Percentiles rank a stretch among this genome's conserved stretches.
Evolutionary conservation across 2,329 filamentous ascomycete species (phyloP).

Genomic region (Penicillium corylophilum): DNA sequence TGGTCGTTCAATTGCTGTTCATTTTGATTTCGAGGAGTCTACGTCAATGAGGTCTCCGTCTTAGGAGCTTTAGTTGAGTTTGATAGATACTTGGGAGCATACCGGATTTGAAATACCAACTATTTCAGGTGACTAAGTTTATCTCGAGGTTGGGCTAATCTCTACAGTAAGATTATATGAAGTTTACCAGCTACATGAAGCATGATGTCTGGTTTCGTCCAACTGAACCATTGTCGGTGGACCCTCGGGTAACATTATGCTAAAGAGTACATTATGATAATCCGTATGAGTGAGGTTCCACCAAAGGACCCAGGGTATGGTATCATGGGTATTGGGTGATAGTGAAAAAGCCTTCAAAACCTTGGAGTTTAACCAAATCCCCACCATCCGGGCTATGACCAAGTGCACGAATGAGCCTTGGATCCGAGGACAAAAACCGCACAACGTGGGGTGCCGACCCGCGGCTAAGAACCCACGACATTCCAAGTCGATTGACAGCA

Average conservation of each 20-base stretch:
- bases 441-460: conserved; percentile 8
- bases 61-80: background rate
- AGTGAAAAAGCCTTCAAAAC: background rate
- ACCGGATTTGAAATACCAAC: background rate
- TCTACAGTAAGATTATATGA: no score
- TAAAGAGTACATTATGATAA: background rate
- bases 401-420: background rate
- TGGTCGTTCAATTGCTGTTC: background rate
- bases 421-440: background rate
- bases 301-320: background rate
- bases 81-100: background rate
- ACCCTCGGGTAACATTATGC: background rate
- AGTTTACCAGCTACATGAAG: background rate
- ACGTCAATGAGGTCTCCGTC: background rate
- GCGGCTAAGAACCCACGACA: conserved; percentile 3
- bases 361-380: background rate
- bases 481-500: background rate
- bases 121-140: no score
- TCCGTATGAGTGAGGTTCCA: background rate
- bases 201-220: background rate
- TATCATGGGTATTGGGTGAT: background rate
- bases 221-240: background rate
- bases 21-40: background rate
- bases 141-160: no score
- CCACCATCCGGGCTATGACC: background rate